A percentile compares a stretch with the other conserved stretches of the same genome.
Evolutionary conservation across 495 filamentous ascomycete genomes (phyloP).

Genomic region (Annulohypoxylon bovei): DNA sequence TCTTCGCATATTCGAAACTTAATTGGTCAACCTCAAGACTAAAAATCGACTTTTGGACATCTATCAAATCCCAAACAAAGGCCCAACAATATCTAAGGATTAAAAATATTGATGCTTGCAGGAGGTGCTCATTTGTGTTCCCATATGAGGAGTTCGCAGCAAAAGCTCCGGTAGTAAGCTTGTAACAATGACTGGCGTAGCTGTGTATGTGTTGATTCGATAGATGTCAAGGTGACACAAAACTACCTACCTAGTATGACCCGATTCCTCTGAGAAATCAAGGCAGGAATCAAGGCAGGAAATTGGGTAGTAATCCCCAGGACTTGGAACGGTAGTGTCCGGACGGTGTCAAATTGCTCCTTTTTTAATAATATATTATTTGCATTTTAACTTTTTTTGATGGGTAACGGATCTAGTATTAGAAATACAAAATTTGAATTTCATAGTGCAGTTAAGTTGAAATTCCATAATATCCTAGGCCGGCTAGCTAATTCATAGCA

Average conservation of each 20-base stretch:
- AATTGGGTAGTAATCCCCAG: not conserved
- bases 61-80: conserved; percentile 29
- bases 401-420: no score
- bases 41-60: conserved; percentile 18
- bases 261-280: not conserved
- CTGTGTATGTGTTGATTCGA: not conserved
- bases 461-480: not conserved
- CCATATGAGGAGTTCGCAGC: conserved; percentile 14
- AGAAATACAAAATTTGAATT: not conserved
- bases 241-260: no score
- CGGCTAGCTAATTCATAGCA: not conserved
- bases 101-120: conserved; percentile 10
- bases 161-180: conserved; percentile 36
- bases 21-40: conserved; percentile 24
- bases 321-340: conserved; percentile 14
- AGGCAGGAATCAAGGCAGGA: not conserved
- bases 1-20: not conserved
- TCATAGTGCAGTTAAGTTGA: not conserved
- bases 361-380: not conserved
- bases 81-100: not conserved
- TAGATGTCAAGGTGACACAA: conserved; percentile 10
- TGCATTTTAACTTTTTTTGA: not conserved
- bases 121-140: not conserved
- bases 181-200: not conserved
- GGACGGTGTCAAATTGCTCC: not conserved